Evolutionary conservation across 768 basidiomycete species (phyloP).

Genomic region (Panellus pusillus): DNA sequence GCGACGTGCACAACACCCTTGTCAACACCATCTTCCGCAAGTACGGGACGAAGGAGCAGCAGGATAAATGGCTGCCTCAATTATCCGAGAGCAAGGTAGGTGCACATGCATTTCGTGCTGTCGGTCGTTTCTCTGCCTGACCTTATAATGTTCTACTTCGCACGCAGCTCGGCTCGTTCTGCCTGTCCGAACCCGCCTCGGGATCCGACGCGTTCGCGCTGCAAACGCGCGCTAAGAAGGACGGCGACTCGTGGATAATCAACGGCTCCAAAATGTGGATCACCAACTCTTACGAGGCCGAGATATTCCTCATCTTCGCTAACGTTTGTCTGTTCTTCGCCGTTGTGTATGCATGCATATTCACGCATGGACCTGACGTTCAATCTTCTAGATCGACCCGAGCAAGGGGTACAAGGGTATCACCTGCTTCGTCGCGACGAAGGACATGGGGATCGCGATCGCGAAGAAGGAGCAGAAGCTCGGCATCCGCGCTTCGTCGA

Average conservation of each 20-base stretch:
- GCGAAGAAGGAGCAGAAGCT: slow-evolving; percentile 99
- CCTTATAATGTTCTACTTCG: slow-evolving; percentile 1
- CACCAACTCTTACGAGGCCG: slow-evolving; percentile 91
- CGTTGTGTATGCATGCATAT: neutral
- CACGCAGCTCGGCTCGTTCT: slow-evolving; percentile 88
- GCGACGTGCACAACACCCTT: slow-evolving; percentile 98
- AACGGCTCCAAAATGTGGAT: slow-evolving; percentile 99
- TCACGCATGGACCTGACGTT: neutral
- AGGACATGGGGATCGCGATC: slow-evolving; percentile 95
- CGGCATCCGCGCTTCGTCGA: slow-evolving; percentile 94
- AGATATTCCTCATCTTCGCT: slow-evolving; percentile 92
- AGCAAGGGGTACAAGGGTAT: slow-evolving; percentile 98
- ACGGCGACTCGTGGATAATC: slow-evolving; percentile 81
- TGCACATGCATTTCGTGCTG: slow-evolving; percentile 27
- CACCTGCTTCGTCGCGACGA: slow-evolving; percentile 94
- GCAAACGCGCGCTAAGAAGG: slow-evolving; percentile 87
- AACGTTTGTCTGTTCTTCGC: slow-evolving; percentile 53
- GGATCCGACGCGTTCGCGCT: slow-evolving; percentile 98
- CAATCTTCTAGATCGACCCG: slow-evolving; percentile 71
- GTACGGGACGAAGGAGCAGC: slow-evolving; percentile 81
- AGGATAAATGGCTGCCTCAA: slow-evolving; percentile 85
- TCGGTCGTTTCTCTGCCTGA: neutral
- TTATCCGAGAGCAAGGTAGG: slow-evolving; percentile 84
- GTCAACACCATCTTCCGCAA: slow-evolving; percentile 92
- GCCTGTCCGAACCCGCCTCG: slow-evolving; percentile 87